phyloP scores from a whole-genome alignment of 2,329 filamentous ascomycete species.

The Didymella arachidicola region DNA sequence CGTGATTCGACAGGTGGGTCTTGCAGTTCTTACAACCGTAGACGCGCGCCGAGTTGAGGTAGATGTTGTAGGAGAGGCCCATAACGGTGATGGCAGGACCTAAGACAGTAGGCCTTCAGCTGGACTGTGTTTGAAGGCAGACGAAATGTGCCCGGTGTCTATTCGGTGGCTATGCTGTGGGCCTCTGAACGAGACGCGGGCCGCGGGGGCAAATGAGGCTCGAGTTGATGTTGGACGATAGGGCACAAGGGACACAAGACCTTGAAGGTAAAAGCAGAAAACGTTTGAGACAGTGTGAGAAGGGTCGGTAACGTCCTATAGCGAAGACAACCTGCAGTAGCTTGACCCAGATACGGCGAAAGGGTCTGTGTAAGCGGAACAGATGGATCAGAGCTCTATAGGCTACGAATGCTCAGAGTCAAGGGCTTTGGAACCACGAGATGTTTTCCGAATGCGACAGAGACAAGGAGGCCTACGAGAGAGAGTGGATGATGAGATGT shows the following conservation, averaged over 20 bases:
- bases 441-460: background rate
- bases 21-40: slow-evolving; percentile 95
- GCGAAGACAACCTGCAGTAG: background rate
- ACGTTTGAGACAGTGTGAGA: background rate
- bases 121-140: background rate
- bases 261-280: background rate
- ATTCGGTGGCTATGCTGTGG: slow-evolving; percentile 8
- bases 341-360: background rate
- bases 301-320: background rate
- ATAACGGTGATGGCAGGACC: slow-evolving; percentile 57
- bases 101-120: background rate
- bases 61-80: slow-evolving; percentile 91
- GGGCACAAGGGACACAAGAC: slow-evolving; percentile 1
- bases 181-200: slow-evolving; percentile 9
- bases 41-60: slow-evolving; percentile 84
- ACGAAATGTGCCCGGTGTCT: slow-evolving; percentile 2
- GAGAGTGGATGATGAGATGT: slow-evolving; percentile 17
- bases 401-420: background rate
- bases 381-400: background rate
- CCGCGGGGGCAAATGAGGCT: slow-evolving; percentile 8
- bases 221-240: slow-evolving; percentile 6
- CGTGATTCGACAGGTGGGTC: slow-evolving; percentile 91
- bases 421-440: background rate
- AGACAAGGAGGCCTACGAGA: background rate
- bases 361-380: background rate